Conservation (phyloP, 2,329 filamentous ascomycete genomes). For the Monilinia fructigena region DNA sequence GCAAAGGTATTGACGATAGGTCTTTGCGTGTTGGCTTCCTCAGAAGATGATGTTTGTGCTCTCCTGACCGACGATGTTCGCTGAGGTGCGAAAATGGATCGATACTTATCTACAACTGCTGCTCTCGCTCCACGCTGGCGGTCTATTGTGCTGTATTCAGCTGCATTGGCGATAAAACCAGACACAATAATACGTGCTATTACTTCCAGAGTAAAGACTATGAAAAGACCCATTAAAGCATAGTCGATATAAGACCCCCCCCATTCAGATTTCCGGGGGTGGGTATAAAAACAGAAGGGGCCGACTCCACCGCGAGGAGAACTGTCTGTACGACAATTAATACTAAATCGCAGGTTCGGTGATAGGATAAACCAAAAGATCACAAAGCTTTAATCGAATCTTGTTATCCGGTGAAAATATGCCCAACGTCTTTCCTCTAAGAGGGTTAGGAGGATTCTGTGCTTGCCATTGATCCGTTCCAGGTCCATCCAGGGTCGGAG, state of each 20-base stretch:
- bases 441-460: conserved; percentile 63
- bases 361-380: conserved; percentile 79
- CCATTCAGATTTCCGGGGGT: conserved; percentile 62
- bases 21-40: conserved; percentile 29
- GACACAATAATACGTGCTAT: conserved; percentile 85
- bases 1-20: conserved; percentile 45
- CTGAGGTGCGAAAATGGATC: conserved; percentile 77
- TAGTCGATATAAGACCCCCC: conserved; percentile 48
- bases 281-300: conserved; percentile 65
- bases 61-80: conserved; percentile 49
- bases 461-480: conserved; percentile 27
- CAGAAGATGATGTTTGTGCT: conserved; percentile 29
- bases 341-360: conserved; percentile 83
- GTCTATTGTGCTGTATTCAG: conserved; percentile 89
- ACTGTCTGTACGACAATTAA: conserved; percentile 87
- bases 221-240: conserved; percentile 76
- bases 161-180: conserved; percentile 84
- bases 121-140: conserved; percentile 71
- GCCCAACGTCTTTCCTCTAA: conserved; percentile 82
- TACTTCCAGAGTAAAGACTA: conserved; percentile 86
- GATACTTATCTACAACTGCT: conserved; percentile 73
- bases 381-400: conserved; percentile 72
- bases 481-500: conserved; percentile 16
- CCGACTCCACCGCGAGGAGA: conserved; percentile 81
- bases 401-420: conserved; percentile 78